Percentiles rank a stretch among this genome's conserved stretches.
Conservation (phyloP, 2,329 filamentous ascomycete species). For the Xylariaceae sp. region DNA sequence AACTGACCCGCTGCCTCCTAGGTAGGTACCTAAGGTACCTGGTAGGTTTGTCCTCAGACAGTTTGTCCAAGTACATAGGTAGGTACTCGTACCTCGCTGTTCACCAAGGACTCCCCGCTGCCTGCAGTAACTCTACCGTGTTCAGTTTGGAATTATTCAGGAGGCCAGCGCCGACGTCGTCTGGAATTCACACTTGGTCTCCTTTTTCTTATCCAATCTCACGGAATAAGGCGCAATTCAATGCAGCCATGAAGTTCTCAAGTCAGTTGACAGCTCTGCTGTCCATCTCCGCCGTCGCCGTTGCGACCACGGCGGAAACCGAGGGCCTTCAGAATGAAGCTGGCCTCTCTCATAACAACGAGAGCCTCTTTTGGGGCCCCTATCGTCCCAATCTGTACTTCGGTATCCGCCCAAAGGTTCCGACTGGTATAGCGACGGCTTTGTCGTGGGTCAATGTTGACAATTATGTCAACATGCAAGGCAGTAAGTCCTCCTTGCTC, state of each 20-base stretch:
- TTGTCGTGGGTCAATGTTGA: conserved; percentile 88
- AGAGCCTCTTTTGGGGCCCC: conserved; percentile 90
- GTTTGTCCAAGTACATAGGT: too few relatives aligned
- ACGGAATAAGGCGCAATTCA: conserved; percentile 8
- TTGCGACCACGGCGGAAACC: conserved; percentile 28
- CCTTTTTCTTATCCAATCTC: neutral
- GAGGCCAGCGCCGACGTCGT: neutral
- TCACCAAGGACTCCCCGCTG: conserved; percentile 13
- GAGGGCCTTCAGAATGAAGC: conserved; percentile 42
- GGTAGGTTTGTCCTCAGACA: too few relatives aligned
- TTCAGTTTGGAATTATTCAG: conserved; percentile 14
- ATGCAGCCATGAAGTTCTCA: conserved; percentile 29
- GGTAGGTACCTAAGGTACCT: too few relatives aligned
- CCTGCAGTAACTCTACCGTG: neutral
- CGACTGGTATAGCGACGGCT: conserved; percentile 74
- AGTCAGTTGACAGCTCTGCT: conserved; percentile 32
- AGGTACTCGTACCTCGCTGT: neutral
- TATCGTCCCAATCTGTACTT: conserved; percentile 95
- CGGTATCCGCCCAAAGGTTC: conserved; percentile 75
- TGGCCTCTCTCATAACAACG: conserved; percentile 56
- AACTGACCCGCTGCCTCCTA: too few relatives aligned
- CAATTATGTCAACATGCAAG: conserved; percentile 66
- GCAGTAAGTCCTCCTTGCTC: conserved; percentile 50
- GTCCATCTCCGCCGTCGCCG: conserved; percentile 26
- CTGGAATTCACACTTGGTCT: neutral